A percentile compares a stretch with the other conserved stretches of the same genome.
Evolutionary conservation across 805 yeast species (phyloP).

Genomic region (Maudiozyma serrabonitensis): DNA sequence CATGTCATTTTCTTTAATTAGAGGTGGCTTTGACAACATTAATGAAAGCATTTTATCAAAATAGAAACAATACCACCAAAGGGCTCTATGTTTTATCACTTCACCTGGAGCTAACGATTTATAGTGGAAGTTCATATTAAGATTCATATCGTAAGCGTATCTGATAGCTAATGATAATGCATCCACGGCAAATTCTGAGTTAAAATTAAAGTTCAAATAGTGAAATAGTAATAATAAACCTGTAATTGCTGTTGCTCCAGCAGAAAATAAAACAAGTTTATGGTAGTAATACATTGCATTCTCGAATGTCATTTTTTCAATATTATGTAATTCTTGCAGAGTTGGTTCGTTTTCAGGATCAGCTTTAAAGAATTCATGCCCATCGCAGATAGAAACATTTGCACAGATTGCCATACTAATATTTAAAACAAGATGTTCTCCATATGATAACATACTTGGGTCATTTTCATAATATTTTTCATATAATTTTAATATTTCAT

Average conservation of each 20-base stretch:
- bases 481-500: constrained; percentile 7
- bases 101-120: constrained; percentile 32
- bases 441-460: constrained; percentile 12
- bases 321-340: constrained; percentile 14
- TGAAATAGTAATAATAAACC: constrained; percentile 41
- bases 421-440: constrained; percentile 21
- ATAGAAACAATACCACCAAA: constrained; percentile 40
- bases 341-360: constrained; percentile 17
- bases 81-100: constrained; percentile 27
- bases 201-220: constrained; percentile 28
- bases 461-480: constrained; percentile 14
- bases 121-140: constrained; percentile 38
- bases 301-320: constrained; percentile 26
- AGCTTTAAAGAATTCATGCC: constrained; percentile 12
- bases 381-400: constrained; percentile 7
- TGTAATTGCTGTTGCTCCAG: constrained; percentile 42
- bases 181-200: constrained; percentile 35
- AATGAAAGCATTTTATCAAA: constrained; percentile 17
- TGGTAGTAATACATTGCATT: constrained; percentile 46
- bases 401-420: constrained; percentile 18
- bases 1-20: constrained; percentile 16
- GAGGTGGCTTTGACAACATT: constrained; percentile 15
- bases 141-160: constrained; percentile 48
- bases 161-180: constrained; percentile 40
- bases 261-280: constrained; percentile 39